Evolutionary conservation across 2,329 filamentous ascomycete genomes (phyloP).

Genomic region (Microdochium nivale): DNA sequence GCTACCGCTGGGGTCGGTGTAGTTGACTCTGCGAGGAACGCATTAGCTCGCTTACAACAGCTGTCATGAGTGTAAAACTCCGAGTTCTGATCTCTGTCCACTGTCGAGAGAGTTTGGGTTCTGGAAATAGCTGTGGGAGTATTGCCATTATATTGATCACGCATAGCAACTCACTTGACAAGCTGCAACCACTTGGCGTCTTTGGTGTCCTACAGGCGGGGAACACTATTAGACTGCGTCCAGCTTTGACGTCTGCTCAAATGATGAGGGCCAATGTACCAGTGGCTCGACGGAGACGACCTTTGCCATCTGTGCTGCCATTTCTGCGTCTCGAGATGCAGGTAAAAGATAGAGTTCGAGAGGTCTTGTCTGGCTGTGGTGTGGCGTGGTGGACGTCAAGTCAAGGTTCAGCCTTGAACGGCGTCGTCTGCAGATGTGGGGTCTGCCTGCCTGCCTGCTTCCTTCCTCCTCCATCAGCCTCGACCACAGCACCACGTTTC

Average conservation of each 20-base stretch:
- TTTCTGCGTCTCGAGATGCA: neutral
- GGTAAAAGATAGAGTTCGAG: no score
- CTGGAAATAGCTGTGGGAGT: no score
- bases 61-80: neutral
- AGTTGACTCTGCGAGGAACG: conserved; percentile 6
- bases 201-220: neutral
- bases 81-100: no score
- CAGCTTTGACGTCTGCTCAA: no score
- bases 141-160: neutral
- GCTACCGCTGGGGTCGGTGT: conserved; percentile 17
- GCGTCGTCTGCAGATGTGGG: no score
- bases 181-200: neutral
- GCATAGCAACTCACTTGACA: neutral
- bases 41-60: neutral
- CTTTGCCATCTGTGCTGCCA: neutral
- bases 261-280: neutral
- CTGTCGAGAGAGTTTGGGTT: no score
- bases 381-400: no score
- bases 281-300: neutral
- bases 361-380: no score
- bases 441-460: neutral
- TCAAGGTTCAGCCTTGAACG: no score
- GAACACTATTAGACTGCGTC: neutral
- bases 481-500: neutral
- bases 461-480: neutral